phyloP scores from a whole-genome alignment of 2,329 filamentous ascomycete species.

The Colletotrichum sp. region DNA sequence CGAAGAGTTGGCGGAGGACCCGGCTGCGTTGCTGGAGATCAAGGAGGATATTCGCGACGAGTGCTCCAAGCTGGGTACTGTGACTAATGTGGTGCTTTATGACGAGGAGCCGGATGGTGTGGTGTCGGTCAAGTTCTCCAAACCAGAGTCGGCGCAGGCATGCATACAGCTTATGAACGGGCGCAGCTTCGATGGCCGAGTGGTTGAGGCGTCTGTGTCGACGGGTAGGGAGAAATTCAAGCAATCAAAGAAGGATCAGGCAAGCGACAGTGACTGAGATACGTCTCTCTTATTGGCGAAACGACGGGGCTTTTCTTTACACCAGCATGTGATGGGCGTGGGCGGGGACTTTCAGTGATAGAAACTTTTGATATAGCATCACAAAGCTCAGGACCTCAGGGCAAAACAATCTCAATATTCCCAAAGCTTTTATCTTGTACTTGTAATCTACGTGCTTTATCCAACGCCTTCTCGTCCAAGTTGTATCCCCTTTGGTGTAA shows the following conservation, averaged over 20 bases:
- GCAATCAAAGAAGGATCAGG: slow-evolving; percentile 66
- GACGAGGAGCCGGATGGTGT: slow-evolving; percentile 87
- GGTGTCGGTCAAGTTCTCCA: slow-evolving; percentile 82
- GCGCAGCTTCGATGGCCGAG: slow-evolving; percentile 76
- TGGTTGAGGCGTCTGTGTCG: slow-evolving; percentile 74
- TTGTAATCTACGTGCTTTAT: not conserved
- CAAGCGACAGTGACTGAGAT: slow-evolving; percentile 44
- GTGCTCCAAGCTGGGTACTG: slow-evolving; percentile 82
- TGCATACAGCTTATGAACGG: slow-evolving; percentile 82
- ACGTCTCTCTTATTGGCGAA: slow-evolving; percentile 43
- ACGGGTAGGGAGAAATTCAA: slow-evolving; percentile 76
- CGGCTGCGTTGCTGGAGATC: slow-evolving; percentile 84
- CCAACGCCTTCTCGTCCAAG: not conserved
- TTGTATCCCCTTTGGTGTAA: not conserved
- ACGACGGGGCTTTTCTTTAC: slow-evolving; percentile 9
- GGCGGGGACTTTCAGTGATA: not conserved
- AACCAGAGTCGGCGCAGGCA: slow-evolving; percentile 70
- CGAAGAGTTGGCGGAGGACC: slow-evolving; percentile 83
- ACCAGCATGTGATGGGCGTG: not conserved
- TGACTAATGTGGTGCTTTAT: slow-evolving; percentile 91
- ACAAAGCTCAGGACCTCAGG: not conserved
- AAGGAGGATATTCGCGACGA: slow-evolving; percentile 94
- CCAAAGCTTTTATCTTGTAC: not conserved
- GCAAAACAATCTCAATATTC: not conserved
- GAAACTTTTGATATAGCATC: not conserved